These are phyloP conservation scores for Nakazawaea siamensis DNA, from an alignment of 805 yeast species.

Conservation along the genomic window DNA sequence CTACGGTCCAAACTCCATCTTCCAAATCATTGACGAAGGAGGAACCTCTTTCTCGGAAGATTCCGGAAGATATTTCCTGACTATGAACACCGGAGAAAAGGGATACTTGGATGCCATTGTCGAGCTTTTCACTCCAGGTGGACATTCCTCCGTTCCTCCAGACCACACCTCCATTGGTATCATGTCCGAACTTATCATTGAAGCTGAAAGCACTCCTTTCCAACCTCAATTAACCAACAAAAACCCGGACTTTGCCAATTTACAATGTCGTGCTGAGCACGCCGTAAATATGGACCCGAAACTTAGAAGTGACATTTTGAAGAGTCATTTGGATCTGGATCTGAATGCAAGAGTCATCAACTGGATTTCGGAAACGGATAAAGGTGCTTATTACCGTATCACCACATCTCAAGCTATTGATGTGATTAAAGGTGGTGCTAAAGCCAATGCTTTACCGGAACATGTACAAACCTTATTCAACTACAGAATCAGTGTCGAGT, in stretches of 20 bases:
- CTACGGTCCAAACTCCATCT: conserved; percentile 51
- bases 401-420: conserved; percentile 61
- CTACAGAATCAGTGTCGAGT: conserved; percentile 54
- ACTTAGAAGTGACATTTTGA: conserved; percentile 22
- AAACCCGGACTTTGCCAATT: conserved; percentile 49
- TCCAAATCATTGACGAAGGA: conserved; percentile 69
- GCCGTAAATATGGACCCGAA: conserved; percentile 20
- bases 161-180: conserved; percentile 72
- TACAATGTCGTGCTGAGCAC: conserved; percentile 57
- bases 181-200: conserved; percentile 43
- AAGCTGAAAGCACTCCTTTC: conserved; percentile 49
- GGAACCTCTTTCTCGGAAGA: conserved; percentile 26
- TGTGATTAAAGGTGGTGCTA: conserved; percentile 59
- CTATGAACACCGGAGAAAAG: conserved; percentile 54
- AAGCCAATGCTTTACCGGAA: conserved; percentile 71
- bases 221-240: conserved; percentile 33
- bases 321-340: conserved; percentile 24
- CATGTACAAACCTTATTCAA: conserved; percentile 41
- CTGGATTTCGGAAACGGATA: conserved; percentile 14
- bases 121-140: conserved; percentile 56
- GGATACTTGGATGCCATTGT: conserved; percentile 39
- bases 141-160: conserved; percentile 78
- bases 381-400: conserved; percentile 29
- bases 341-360: conserved; percentile 28
- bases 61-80: conserved; percentile 42